Base-by-base conservation (phyloP, 768 basidiomycete species). In the Auricularia cornea region DNA sequence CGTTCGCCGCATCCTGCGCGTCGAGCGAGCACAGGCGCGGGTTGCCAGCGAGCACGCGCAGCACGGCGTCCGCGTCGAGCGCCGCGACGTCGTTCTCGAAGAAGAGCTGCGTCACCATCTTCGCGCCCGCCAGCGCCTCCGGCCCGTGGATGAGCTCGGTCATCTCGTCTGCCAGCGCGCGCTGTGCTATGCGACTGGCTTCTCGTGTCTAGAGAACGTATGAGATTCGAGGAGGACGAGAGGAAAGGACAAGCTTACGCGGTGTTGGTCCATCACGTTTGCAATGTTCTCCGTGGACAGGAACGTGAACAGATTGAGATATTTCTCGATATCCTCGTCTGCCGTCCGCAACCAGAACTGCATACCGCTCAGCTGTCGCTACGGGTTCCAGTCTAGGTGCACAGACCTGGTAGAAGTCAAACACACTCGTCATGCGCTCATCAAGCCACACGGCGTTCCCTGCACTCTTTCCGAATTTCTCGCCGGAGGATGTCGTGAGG, bases 391-490 rank as follows among this genome's bases (percentile, higher is more conserved):
- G 40, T 35, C 20, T n/a, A n/a, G n/a, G 40, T 35, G 11, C 61
- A 70, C 74, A 30, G 63, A 90, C 96, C 79, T 99, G 97, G 70
- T 98, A 98, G 70, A 99, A 94, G 66, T 98, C 95, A 68, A 91
- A 91, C 23, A 90, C 81, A 66, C 89, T 91, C 2, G 96, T 98
- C 70, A 90, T 72, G 14, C 75, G 70, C 30, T 83, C 77, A 71
- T 97, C 87, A 40, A 99, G 77, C 91, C 96, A 98, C 1, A 99
- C 77, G 1, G 96, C 96, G 69, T 98, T 98, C 3, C 96, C 95
- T 0, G 92, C 89, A 68, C 91, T 94, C 80, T 99, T 99, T 6
- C 96, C 97, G 73, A 98, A 96, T 77, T 99, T 99, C 70, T 92
- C 90, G 0, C 97, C 97, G 1, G 82, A 81, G 1, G 90, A 80